Evolutionary conservation across 345 rosid species (phyloP).

Genomic region (Hibiscus trionum): DNA sequence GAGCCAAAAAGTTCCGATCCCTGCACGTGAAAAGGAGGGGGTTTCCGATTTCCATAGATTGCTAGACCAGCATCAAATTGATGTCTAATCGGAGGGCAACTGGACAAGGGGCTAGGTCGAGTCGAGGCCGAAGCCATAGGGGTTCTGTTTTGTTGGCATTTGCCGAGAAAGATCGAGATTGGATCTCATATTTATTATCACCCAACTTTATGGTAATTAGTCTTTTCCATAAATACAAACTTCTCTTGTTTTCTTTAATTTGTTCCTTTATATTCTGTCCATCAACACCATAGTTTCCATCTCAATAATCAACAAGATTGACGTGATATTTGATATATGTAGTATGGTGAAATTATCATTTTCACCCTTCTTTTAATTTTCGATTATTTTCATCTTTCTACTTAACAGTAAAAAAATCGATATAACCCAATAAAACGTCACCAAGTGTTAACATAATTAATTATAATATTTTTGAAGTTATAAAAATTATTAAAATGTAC

Average conservation of each 20-base stretch:
- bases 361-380: too few species aligned
- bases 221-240: neutral
- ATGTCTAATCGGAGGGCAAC: neutral
- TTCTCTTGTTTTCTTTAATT: neutral
- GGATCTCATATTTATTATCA: neutral
- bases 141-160: neutral
- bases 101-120: neutral
- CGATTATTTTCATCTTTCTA: too few species aligned
- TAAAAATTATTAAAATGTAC: too few species aligned
- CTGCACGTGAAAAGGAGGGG: neutral
- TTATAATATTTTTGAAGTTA: too few species aligned
- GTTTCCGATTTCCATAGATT: neutral
- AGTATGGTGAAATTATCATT: too few species aligned
- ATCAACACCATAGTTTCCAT: neutral
- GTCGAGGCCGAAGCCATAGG: neutral
- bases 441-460: too few species aligned
- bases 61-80: neutral
- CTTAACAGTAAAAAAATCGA: too few species aligned
- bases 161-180: neutral
- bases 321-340: neutral
- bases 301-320: neutral
- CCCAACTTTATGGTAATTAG: neutral
- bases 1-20: neutral
- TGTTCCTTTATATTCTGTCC: neutral
- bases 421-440: too few species aligned